These are phyloP conservation scores for Pythium coloratum DNA, from an alignment of 352 stramenopile species.

Conservation along the genomic window DNA sequence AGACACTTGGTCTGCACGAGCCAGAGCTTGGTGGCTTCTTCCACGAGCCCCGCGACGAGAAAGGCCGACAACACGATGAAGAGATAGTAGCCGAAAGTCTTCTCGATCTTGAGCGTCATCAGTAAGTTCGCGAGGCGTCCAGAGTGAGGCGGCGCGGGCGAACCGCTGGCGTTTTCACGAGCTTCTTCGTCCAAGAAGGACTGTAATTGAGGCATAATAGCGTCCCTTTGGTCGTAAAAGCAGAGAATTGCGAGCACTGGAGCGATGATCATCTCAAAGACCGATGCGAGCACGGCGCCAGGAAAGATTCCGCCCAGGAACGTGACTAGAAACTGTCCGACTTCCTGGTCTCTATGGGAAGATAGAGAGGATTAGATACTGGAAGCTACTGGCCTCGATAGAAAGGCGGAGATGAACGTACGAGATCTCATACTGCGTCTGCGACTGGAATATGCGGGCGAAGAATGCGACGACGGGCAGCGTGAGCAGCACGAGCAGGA, in stretches of 20 bases:
- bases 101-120: conserved; percentile 47
- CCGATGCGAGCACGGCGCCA: conserved; percentile 38
- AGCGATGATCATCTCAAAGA: conserved; percentile 39
- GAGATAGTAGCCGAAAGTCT: conserved; percentile 62
- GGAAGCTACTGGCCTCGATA: not conserved
- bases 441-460: not conserved
- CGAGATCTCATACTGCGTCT: conserved; percentile 26
- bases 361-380: not conserved
- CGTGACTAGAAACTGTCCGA: conserved; percentile 54
- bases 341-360: conserved; percentile 51
- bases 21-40: conserved; percentile 72
- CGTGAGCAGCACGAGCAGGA: conserved; percentile 20
- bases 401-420: conserved; percentile 8
- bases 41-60: conserved; percentile 58
- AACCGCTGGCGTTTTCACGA: not conserved
- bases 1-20: conserved; percentile 56
- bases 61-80: conserved; percentile 56
- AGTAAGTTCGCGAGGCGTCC: conserved; percentile 45
- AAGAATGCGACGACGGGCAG: conserved; percentile 24
- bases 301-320: conserved; percentile 60
- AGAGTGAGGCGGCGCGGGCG: conserved; percentile 18
- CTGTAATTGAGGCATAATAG: conserved; percentile 44
- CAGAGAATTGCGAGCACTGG: conserved; percentile 44
- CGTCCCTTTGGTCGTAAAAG: conserved; percentile 55
- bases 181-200: conserved; percentile 31